A percentile compares a stretch with the other conserved stretches of the same genome.
Conservation (phyloP, 306 rosid species). For the Lablab purpureus region DNA sequence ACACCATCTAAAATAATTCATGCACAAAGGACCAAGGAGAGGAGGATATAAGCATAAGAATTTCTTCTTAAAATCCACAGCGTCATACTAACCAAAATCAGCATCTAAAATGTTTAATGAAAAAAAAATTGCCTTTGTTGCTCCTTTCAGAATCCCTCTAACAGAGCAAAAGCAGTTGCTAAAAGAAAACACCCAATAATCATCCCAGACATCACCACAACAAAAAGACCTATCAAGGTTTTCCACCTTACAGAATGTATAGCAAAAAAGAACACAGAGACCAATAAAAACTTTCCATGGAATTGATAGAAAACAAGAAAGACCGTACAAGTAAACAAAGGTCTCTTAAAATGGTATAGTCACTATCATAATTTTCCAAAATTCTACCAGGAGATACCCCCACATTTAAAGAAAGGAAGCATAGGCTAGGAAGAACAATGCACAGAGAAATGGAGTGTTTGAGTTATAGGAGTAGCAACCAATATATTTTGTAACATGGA, state of each 20-base stretch:
- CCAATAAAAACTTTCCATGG: background rate
- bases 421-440: background rate
- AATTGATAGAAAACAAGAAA: conserved; percentile 12
- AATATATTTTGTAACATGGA: background rate
- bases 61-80: background rate
- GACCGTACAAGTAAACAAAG: background rate
- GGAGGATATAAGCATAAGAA: background rate
- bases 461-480: background rate
- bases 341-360: conserved; percentile 5
- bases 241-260: background rate
- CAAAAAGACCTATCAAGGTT: background rate
- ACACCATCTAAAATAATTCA: background rate
- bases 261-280: background rate
- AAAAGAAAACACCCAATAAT: background rate
- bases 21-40: background rate
- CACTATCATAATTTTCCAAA: background rate
- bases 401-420: background rate
- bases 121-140: background rate
- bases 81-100: conserved; percentile 5
- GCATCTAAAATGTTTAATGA: background rate
- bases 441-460: background rate
- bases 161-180: conserved; percentile 14
- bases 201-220: background rate
- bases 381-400: background rate
- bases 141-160: conserved; percentile 1